These are phyloP conservation scores for Penicillium corylophilum DNA, from an alignment of 2,329 filamentous ascomycete genomes.

Conservation along the genomic window DNA sequence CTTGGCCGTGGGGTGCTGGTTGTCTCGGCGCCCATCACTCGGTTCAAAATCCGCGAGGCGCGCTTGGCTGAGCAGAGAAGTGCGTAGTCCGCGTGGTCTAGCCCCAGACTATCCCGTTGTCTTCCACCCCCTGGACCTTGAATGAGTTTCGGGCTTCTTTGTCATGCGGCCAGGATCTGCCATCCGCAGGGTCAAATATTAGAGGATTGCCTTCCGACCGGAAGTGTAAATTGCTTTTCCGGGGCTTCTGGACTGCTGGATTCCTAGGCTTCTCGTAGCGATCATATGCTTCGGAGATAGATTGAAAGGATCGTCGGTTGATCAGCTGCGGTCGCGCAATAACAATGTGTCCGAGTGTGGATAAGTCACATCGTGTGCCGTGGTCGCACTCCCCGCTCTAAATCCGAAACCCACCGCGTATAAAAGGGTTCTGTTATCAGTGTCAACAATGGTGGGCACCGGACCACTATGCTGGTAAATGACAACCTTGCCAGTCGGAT, in stretches of 20 bases:
- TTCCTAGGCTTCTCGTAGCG: not conserved
- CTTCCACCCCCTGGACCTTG: not conserved
- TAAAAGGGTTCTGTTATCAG: not conserved
- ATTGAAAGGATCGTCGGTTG: not conserved
- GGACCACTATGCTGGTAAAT: not conserved
- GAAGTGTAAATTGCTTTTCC: not conserved
- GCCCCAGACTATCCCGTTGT: constrained; percentile 1
- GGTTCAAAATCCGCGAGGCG: not conserved
- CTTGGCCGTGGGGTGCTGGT: constrained; percentile 4
- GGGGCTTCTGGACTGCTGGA: not conserved
- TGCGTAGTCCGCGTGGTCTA: constrained; percentile 13
- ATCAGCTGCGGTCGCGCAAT: not conserved
- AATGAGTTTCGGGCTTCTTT: not conserved
- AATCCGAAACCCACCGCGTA: not conserved
- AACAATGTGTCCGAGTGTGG: not conserved
- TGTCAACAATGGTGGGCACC: not conserved
- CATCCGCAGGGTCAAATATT: not conserved
- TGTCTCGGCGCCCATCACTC: constrained; percentile 11
- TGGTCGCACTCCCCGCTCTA: not conserved
- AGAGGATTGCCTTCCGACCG: not conserved
- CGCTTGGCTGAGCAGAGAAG: constrained; percentile 18
- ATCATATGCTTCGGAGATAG: not conserved
- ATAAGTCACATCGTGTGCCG: not conserved
- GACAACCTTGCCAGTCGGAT: not conserved
- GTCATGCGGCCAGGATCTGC: not conserved